Base-by-base conservation (phyloP, 306 rosid genomes). In the Inga laurina region DNA sequence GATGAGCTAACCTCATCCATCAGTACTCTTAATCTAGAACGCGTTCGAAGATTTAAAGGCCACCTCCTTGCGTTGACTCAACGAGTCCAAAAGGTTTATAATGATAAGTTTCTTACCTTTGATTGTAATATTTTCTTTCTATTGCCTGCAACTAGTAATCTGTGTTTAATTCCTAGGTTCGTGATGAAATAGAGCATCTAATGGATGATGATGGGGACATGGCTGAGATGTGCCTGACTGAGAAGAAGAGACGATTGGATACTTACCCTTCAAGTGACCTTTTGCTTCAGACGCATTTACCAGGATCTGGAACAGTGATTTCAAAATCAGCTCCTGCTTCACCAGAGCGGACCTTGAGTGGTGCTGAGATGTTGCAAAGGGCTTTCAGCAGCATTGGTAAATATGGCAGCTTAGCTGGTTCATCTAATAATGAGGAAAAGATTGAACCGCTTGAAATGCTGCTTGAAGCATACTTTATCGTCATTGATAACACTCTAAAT, bases 141-240 rank as follows among this genome's bases (percentile, higher is more conserved):
- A 11, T 74, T 8, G 51, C 67, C 80, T 67, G 79, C 43, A 48
- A 70, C 32, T 46, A 48, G 81, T 83, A 84, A 75, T 72, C 80
- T 78, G 2, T 30, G 71, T 71, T 79, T 35, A 75, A 76, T 86
- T 78, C 81, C 46, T 83, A 93, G 99, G 99, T 94, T 86, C 93
- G 98, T 71, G 99, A 97, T 89, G 99, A 97, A 90, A 91, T 97
- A 85, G 99, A 97, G 85, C 99, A 97, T 88, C 97, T 97, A 83
- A 97, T 97, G 98, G 99, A 97, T 81, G 99, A 97, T 80, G 99
- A 97, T 86, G 99, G 97, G 68, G 99, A 97, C 86, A 97, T 97
- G 99, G 99, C 99, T 62, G 99, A 97, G 92, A 97, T 97, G 99
- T 97, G 94, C 82, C 91, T 97, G 44, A 92, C 98, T 3, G 98